Base-by-base conservation (phyloP, 345 rosid species). In the Isatis tinctoria region DNA sequence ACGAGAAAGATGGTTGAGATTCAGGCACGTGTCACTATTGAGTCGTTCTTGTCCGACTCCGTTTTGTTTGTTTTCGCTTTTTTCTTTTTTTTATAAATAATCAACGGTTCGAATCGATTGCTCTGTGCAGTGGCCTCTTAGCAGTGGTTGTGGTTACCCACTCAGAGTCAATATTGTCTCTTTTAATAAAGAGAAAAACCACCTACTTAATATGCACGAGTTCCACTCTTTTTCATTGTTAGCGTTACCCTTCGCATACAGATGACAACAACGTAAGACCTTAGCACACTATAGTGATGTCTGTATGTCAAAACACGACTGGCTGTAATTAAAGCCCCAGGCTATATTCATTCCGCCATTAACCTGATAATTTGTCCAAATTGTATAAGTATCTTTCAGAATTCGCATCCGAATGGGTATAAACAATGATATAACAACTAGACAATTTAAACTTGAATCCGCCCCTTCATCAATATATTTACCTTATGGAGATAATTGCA, bases 121-220 rank as follows among this genome's bases (percentile, higher is more conserved):
- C 57, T 26, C 61, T 48, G 17, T 74, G 67, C 66, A 66, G 48
- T 33, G 58, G 37, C 18, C 44, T 69, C 13, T 60, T 6, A 36
- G 16, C n/a, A 14, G 40, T 68, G 45, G 49, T 75, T 68, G 44
- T n/a, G n/a, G 49, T 75, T 9, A 8, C 74, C 65, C 49, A 75
- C 79, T 75, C 64, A 61, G 27, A 52, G 64, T 30, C 73, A 51
- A 26, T 22, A 22, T 66, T 49, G 28, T 67, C 53, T 16, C 20
- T 65, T 45, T 65, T 36, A 1, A 57, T 33, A 17, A 35, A n/a
- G n/a, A n/a, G n/a, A n/a, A n/a, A n/a, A 72, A 67, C 58, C 64
- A 75, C 79, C 79, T 69, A 75, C 74, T 53, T 41, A 47, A 26
- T 24, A 13, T 26, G 41, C 78, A 74, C 73, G 78, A 74, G 78